These are phyloP conservation scores for Nakazawaea ernobii DNA, from an alignment of 805 yeast species.

Conservation along the genomic window DNA sequence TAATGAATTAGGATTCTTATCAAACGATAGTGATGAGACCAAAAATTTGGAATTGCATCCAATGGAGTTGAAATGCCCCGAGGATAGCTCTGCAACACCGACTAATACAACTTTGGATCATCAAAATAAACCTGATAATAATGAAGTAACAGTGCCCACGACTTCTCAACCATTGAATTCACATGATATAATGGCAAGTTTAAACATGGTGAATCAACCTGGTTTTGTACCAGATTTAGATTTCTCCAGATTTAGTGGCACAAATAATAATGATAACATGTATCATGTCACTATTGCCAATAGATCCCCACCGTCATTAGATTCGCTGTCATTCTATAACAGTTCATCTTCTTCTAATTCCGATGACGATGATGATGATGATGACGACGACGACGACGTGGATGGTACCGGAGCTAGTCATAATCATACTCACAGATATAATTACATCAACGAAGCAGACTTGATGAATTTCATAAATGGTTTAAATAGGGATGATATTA, in stretches of 20 bases:
- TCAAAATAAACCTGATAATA: background rate
- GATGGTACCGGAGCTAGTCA: background rate
- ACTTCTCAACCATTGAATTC: background rate
- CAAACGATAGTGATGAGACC: conserved; percentile 22
- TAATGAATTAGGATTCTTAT: conserved; percentile 27
- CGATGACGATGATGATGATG: conserved; percentile 21
- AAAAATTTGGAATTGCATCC: background rate
- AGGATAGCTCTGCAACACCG: conserved; percentile 3
- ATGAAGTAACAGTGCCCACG: background rate
- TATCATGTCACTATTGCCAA: conserved; percentile 1
- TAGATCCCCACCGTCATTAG: conserved; percentile 11
- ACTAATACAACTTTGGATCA: background rate
- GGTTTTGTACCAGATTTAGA: conserved; percentile 5
- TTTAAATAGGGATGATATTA: conserved; percentile 12
- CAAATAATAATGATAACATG: background rate
- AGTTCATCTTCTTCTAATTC: conserved; percentile 32
- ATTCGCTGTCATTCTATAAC: conserved; percentile 17
- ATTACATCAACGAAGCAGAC: conserved; percentile 23
- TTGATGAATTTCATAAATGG: conserved; percentile 21
- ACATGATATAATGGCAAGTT: background rate
- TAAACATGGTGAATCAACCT: background rate
- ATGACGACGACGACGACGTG: conserved; percentile 10
- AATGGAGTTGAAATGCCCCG: background rate
- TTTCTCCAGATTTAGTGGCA: conserved; percentile 3
- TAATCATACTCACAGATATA: conserved; percentile 2